Evolutionary conservation across 345 rosid genomes (phyloP).

Genomic region (Sonneratia alba): DNA sequence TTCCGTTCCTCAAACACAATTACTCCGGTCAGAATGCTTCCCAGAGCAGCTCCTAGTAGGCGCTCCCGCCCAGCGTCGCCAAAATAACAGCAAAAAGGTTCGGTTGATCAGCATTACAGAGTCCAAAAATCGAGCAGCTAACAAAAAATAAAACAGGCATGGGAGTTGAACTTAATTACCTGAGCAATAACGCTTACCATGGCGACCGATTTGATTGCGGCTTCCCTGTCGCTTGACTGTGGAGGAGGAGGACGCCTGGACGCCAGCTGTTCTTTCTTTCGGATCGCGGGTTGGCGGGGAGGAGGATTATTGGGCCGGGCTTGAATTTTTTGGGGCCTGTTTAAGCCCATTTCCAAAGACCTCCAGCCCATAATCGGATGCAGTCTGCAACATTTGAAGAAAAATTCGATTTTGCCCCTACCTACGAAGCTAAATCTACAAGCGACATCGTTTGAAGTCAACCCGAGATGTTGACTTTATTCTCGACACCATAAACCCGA

Average conservation of each 20-base stretch:
- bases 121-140: not conserved
- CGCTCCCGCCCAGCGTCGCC: conserved; percentile 40
- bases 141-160: not conserved
- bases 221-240: not conserved
- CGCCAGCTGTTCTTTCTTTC: not conserved
- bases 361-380: no score
- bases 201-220: conserved; percentile 6
- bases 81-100: not conserved
- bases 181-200: conserved; percentile 68
- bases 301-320: no score
- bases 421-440: not conserved
- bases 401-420: no score
- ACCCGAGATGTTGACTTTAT: not conserved
- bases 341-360: no score
- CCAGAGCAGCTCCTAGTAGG: conserved; percentile 66
- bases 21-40: conserved; percentile 47
- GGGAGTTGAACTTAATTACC: conserved; percentile 14
- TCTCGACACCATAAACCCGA: not conserved
- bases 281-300: no score
- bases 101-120: not conserved
- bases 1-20: conserved; percentile 64
- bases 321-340: no score
- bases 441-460: not conserved
- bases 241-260: not conserved
- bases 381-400: no score